Conservation (phyloP, 176 grass and related monocot genomes). For the Canna indica region DNA sequence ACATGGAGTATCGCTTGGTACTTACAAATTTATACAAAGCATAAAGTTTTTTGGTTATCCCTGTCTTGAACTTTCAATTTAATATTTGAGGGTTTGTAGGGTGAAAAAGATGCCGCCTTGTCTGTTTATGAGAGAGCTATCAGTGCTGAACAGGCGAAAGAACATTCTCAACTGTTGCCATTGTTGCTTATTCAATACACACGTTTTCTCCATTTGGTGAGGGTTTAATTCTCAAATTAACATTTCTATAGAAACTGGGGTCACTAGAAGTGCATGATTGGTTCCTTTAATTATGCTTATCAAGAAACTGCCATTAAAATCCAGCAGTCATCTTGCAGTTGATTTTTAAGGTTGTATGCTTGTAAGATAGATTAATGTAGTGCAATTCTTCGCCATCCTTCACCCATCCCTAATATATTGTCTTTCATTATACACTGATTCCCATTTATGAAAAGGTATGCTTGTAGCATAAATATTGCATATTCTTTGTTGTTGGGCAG, state of each 20-base stretch:
- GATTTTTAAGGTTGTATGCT: background rate
- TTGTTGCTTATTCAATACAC: constrained; percentile 66
- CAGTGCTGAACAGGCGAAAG: constrained; percentile 57
- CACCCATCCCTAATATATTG: background rate
- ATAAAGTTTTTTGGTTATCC: background rate
- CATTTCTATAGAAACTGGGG: background rate
- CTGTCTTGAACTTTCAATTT: constrained; percentile 1
- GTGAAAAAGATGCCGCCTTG: constrained; percentile 57
- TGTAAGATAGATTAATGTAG: background rate
- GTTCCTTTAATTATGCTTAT: background rate
- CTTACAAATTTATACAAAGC: background rate
- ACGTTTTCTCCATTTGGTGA: constrained; percentile 82
- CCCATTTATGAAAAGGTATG: background rate
- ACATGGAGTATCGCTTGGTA: constrained; percentile 92
- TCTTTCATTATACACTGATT: background rate
- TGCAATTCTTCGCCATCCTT: background rate
- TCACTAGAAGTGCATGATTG: background rate
- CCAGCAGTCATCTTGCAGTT: background rate
- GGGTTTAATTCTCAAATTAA: background rate
- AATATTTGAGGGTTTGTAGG: constrained; percentile 31
- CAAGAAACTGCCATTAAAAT: background rate
- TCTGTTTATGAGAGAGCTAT: constrained; percentile 85
- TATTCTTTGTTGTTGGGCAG: background rate
- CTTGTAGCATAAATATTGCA: background rate
- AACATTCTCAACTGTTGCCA: constrained; percentile 57